Evolutionary conservation across 2,329 filamentous ascomycete genomes (phyloP), one percentile per base, ranked within the genome.

Genomic region (Phialophora verrucosa): DNA sequence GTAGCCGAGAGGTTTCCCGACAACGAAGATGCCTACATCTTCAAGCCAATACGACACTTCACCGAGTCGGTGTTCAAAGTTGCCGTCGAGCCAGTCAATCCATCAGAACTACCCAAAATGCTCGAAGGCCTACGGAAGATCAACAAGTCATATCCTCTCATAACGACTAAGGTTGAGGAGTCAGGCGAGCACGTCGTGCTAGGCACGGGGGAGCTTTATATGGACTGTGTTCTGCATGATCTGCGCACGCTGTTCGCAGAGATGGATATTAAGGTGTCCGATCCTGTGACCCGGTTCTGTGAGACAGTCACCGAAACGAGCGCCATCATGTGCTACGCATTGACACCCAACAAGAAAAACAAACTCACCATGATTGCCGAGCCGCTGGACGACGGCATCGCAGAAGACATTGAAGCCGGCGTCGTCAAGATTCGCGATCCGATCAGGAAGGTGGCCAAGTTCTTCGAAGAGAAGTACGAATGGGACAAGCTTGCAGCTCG

Each of bases 281-380:
- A 99, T 76, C 95, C 95, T 0, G 94, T 99, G 51, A 98, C 95
- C 17, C 87, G 95, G 56, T 99, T 99, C 83, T 97, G 93, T 79
- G 95, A 99, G 81, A 99, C 95, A 0, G 94, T 97, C 29, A 93
- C 97, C 44, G 95, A 99, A 78, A 96, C 95, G 72, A 97, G 93
- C 20, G 93, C 93, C 23, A 97, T 96, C 66, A 97, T 97, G 80
- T 99, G 95, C 81, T 99, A 97, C 77, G 94, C 95, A 25, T 88
- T 97, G 73, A 98, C 95, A 2, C 95, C 95, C 1, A 99, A 99
- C 82, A 99, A 99, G 82, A 97, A 97, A 83, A 99, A 99, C 83
- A 97, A 96, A 78, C 91, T 99, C 74, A 98, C 95, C 42, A 97
- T 99, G 92, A 91, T 98, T 64, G 95, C 95, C 3, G 95, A 99